These are phyloP conservation scores for Penicillium sp. DNA, from an alignment of 2,329 filamentous ascomycete genomes.

Conservation along the genomic window DNA sequence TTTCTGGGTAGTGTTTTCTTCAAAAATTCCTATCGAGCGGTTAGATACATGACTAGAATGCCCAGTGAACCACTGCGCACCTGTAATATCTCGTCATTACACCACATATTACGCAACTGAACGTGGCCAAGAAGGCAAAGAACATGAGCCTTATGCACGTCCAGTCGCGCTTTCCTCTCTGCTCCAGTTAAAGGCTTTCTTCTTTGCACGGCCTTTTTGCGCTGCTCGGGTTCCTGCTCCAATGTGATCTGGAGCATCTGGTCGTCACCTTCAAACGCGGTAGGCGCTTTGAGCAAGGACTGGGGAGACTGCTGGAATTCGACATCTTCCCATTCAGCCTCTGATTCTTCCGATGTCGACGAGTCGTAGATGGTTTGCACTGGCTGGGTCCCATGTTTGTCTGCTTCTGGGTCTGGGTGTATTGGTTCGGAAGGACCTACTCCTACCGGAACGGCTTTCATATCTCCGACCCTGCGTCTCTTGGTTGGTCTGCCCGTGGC, in stretches of 20 bases:
- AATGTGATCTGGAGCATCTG: constrained; percentile 40
- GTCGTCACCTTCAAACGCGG: constrained; percentile 15
- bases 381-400: constrained; percentile 12
- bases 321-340: constrained; percentile 65
- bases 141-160: constrained; percentile 83
- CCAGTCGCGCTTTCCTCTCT: constrained; percentile 63
- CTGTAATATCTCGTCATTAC: constrained; percentile 72
- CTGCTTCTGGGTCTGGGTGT: constrained; percentile 8
- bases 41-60: constrained; percentile 8
- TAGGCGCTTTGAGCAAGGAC: constrained; percentile 7
- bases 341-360: constrained; percentile 57
- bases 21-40: constrained; percentile 44
- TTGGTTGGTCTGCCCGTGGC: constrained; percentile 36
- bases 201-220: constrained; percentile 32
- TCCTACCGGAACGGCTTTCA: constrained; percentile 14
- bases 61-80: constrained; percentile 29
- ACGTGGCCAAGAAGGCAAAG: constrained; percentile 79
- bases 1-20: constrained; percentile 65
- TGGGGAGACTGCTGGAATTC: constrained; percentile 41
- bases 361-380: constrained; percentile 39
- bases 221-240: constrained; percentile 31
- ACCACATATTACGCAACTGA: constrained; percentile 80
- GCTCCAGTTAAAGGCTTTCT: constrained; percentile 55
- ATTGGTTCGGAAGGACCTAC: constrained; percentile 11
- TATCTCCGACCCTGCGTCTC: constrained; percentile 38